Evolutionary conservation across 306 rosid genomes (phyloP).

Genomic region (Trichosanthes truncata): DNA sequence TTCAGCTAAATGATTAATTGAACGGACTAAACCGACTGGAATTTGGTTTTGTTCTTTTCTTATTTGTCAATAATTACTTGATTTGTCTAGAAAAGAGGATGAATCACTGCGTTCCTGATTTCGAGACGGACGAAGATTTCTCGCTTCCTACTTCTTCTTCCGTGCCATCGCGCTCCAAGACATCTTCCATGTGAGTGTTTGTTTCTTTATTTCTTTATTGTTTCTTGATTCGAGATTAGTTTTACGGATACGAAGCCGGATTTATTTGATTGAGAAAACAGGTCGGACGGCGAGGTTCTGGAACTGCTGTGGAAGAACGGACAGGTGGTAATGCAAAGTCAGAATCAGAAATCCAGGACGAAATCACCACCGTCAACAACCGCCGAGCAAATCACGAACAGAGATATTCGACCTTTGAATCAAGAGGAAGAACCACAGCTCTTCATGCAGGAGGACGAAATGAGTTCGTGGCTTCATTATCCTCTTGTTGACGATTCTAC

Average conservation of each 20-base stretch:
- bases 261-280: conserved; percentile 13
- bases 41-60: background rate
- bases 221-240: background rate
- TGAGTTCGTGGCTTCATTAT: conserved; percentile 59
- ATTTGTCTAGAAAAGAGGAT: conserved; percentile 12
- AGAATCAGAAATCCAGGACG: conserved; percentile 33
- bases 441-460: conserved; percentile 75
- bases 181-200: conserved; percentile 29
- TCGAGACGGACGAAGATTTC: conserved; percentile 37
- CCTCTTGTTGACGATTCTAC: conserved; percentile 53
- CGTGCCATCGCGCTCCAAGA: conserved; percentile 8
- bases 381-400: conserved; percentile 14
- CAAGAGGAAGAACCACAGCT: conserved; percentile 18
- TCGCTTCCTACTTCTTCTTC: conserved; percentile 27
- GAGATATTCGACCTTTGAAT: conserved; percentile 23
- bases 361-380: conserved; percentile 19
- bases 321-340: conserved; percentile 45
- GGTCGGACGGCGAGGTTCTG: conserved; percentile 56
- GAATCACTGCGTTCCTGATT: conserved; percentile 64
- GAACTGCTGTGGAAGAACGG: conserved; percentile 81
- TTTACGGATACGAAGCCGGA: background rate
- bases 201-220: background rate
- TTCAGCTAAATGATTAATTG: background rate
- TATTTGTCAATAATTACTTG: background rate
- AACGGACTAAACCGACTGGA: background rate